phyloP scores from a whole-genome alignment of 768 basidiomycete genomes.

The Lentinula guzmanii region DNA sequence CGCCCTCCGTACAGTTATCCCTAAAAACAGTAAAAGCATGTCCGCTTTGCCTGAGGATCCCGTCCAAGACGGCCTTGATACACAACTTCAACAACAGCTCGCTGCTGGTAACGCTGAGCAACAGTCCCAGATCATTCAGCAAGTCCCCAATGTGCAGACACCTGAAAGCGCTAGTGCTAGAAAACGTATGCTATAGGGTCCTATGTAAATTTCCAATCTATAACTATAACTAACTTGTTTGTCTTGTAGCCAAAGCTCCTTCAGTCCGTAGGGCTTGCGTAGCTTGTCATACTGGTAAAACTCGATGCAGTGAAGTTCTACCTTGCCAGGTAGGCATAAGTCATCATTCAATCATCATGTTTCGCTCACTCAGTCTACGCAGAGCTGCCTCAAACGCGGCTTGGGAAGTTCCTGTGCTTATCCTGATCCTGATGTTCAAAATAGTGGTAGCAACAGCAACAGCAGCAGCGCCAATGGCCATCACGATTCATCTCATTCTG shows the following conservation, averaged over 20 bases:
- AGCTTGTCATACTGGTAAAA: constrained; percentile 80
- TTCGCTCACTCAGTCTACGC: constrained; percentile 7
- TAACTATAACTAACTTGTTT: background rate
- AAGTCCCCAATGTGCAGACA: constrained; percentile 18
- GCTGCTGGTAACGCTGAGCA: constrained; percentile 15
- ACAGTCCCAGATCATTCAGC: constrained; percentile 30
- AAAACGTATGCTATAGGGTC: constrained; percentile 48
- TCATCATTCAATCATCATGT: constrained; percentile 1
- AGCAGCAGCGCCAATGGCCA: constrained; percentile 24
- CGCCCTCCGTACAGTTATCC: background rate
- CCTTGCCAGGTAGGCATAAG: constrained; percentile 61
- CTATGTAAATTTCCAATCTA: constrained; percentile 1
- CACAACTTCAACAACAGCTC: constrained; percentile 4
- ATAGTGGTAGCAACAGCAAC: constrained; percentile 22
- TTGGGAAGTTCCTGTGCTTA: constrained; percentile 66
- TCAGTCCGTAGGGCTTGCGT: constrained; percentile 77
- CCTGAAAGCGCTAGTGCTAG: constrained; percentile 27
- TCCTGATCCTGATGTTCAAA: constrained; percentile 65
- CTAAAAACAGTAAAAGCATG: constrained; percentile 3
- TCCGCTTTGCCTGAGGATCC: constrained; percentile 2
- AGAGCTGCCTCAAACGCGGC: constrained; percentile 83
- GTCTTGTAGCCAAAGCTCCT: constrained; percentile 62
- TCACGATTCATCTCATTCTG: constrained; percentile 22
- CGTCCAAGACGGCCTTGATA: background rate
- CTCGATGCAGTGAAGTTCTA: constrained; percentile 74